A percentile compares a stretch with the other conserved stretches of the same genome.
These are phyloP conservation scores for Isabelozyma rhagii DNA, from an alignment of 805 yeast species.

Conservation along the genomic window DNA sequence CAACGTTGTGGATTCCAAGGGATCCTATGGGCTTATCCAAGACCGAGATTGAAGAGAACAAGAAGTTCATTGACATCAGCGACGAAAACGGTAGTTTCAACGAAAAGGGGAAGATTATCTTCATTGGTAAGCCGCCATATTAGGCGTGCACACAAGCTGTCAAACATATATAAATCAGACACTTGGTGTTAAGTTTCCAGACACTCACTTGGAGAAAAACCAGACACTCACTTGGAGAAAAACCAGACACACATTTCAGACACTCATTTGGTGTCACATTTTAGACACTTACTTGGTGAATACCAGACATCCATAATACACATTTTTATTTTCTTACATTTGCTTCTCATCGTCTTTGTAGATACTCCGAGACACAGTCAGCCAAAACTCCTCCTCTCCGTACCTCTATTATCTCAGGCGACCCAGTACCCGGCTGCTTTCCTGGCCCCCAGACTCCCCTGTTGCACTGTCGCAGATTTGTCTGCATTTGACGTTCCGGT, in stretches of 20 bases:
- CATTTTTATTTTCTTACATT: too few relatives aligned
- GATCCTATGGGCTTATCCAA: constrained; percentile 84
- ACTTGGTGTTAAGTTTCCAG: too few relatives aligned
- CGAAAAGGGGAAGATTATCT: constrained; percentile 29
- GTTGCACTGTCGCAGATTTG: not conserved
- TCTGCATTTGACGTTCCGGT: not conserved
- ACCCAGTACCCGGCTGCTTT: not conserved
- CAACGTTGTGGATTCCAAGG: constrained; percentile 87
- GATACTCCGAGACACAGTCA: too few relatives aligned
- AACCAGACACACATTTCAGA: not conserved
- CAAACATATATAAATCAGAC: too few relatives aligned
- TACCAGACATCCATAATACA: too few relatives aligned
- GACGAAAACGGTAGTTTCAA: constrained; percentile 64
- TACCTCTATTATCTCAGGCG: not conserved
- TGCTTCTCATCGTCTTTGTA: too few relatives aligned
- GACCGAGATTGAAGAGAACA: constrained; percentile 53
- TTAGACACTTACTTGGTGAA: too few relatives aligned
- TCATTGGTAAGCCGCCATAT: constrained; percentile 32
- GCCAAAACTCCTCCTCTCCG: not conserved
- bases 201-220: not conserved
- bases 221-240: not conserved
- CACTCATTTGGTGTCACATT: too few relatives aligned
- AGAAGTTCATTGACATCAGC: constrained; percentile 54
- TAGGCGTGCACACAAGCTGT: constrained; percentile 1
- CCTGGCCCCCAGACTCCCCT: not conserved